Base-by-base conservation (phyloP, 306 rosid species). In the cucumber (Cucumis sativus) region DNA sequence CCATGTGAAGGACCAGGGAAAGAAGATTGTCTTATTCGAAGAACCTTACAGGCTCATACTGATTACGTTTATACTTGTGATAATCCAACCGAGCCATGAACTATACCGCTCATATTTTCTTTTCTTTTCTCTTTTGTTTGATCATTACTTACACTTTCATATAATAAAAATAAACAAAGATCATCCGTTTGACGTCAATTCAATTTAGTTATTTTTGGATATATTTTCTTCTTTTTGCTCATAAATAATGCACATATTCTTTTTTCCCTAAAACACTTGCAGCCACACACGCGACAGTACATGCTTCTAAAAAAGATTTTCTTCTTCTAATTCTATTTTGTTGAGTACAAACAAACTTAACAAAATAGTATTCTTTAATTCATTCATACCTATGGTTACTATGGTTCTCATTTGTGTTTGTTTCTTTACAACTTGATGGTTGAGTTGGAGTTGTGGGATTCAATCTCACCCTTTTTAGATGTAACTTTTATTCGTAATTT, bases 21-120 rank as follows among this genome's bases (percentile, higher is more conserved):
- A 30, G 89, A 90, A 20, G 95, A 84, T 23, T 94, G 98, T 81
- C 82, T 94, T 88, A 80, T 70, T 79, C 86, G 91, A 79, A 90
- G 96, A 82, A 88, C 94, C 0, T 81, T 90, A 18, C 78, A 28
- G 3, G 98, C 94, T 57, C 96, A 94, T 80, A 12, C 78, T 4
- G 97, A 93, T 87, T 93, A 93, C 61, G 87, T 93, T 82, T 93
- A 93, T 28, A 87, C 97, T 8, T 87, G 85, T 83, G 83, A 87
- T 23, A 23, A 23, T 17, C 54, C 3, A 61, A 82, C 80, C 28
- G 80, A 86, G 33, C 86, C 91, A 14, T 79, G 82, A 55, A 55
- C 8, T 52, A 52, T n/a, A 33, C 37, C 4, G 5, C 37, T 33
- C 37, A 3, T 33, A 23, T 23, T 23, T 23, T 23, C 3, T 33